Evolutionary conservation across 1,139 yeast species (phyloP), one percentile per base, ranked within the genome.

Genomic region (Kodamaea suecica): DNA sequence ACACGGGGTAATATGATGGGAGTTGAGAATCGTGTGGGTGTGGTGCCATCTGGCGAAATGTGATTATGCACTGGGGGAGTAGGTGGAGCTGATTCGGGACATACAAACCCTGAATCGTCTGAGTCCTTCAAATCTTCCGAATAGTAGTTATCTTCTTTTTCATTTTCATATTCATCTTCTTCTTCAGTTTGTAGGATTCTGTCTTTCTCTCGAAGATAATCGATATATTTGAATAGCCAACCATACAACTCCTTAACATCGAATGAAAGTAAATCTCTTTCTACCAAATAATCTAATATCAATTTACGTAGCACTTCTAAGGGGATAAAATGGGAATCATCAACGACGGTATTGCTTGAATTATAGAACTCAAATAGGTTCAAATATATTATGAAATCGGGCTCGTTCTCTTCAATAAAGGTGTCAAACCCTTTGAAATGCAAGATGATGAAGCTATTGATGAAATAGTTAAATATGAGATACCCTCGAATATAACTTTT

Each of bases 371-470:
- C 65, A 55, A 63, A 69, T 23, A 70, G 59, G 42, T 70, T 67
- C 41, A 70, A 51, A 47, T 70, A 70, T 17, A 70, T 63, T 36
- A 68, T 63, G 47, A 70, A 70, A 44, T 70, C 76, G 35, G 54
- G 58, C 38, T 63, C 68, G 40, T 57, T 59, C 13, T 56, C 47
- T 38, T 60, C 63, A 34, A 70, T 64, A 42, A 70, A 70, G 33
- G 56, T 55, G 43, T 66, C 72, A 43, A 70, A 70, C 5, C 76
- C 76, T 35, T 61, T 53, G 48, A 65, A 70, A 45, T 68, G 71
- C 36, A 65, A 41, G 68, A 69, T 66, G 33, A 70, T 61, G 43
- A 66, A 64, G 39, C 68, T 60, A 43, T 66, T 69, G 35, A 70
- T 63, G 45, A 66, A 69, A 46, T 69, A 70, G 44, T 64, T 66